These are phyloP conservation scores for Phytophthora meadii DNA, from an alignment of 352 stramenopile genomes.

Conservation along the genomic window DNA sequence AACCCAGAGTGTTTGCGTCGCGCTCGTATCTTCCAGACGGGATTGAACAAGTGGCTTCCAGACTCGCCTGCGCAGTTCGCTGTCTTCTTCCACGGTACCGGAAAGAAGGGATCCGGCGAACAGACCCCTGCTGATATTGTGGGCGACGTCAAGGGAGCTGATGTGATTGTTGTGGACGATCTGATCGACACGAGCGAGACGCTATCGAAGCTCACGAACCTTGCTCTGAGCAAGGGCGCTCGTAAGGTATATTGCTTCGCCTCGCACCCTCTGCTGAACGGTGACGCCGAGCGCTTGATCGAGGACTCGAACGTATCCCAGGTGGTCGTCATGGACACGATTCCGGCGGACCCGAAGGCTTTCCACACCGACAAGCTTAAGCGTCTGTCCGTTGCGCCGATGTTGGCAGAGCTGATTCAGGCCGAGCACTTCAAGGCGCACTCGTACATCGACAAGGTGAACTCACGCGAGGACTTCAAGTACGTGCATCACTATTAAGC, in stretches of 20 bases:
- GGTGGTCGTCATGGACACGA: constrained; percentile 92
- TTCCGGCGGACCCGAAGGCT: constrained; percentile 63
- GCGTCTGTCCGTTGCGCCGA: constrained; percentile 86
- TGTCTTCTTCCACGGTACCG: constrained; percentile 82
- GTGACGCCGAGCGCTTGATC: constrained; percentile 87
- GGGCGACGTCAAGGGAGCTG: constrained; percentile 86
- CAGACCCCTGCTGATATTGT: constrained; percentile 86
- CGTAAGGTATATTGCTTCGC: constrained; percentile 91
- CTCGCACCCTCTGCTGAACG: constrained; percentile 91
- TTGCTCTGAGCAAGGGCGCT: constrained; percentile 84
- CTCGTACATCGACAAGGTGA: constrained; percentile 90
- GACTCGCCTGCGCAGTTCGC: constrained; percentile 84
- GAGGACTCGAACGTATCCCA: constrained; percentile 82
- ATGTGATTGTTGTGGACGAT: constrained; percentile 94
- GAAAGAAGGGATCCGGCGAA: constrained; percentile 54
- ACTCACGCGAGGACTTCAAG: constrained; percentile 86
- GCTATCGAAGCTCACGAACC: constrained; percentile 81
- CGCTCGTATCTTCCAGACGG: constrained; percentile 86
- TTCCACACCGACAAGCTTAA: constrained; percentile 89
- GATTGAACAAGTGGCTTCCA: constrained; percentile 88
- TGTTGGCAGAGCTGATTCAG: constrained; percentile 92
- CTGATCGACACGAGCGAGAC: constrained; percentile 90
- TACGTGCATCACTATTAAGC: constrained; percentile 86
- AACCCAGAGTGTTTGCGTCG: constrained; percentile 89
- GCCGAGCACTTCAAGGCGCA: constrained; percentile 91